phyloP scores from a whole-genome alignment of 2,329 filamentous ascomycete species.

The Cladosporium sphaerospermum region DNA sequence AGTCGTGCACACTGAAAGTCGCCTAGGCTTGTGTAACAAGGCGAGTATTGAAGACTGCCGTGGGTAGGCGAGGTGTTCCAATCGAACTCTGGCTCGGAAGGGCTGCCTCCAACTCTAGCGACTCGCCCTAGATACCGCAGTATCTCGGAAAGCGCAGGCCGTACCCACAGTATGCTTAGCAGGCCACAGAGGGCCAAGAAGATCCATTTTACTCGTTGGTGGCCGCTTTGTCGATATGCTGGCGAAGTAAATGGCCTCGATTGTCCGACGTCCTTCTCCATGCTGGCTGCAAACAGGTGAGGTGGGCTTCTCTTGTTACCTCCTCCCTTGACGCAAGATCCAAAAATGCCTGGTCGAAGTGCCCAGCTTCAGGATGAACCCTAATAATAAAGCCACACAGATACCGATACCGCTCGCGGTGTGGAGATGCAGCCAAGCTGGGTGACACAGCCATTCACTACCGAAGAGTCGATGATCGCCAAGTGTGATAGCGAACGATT shows the following conservation, averaged over 20 bases:
- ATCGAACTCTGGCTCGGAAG: conserved; percentile 10
- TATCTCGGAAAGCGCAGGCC: no score
- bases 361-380: neutral
- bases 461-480: no score
- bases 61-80: conserved; percentile 12
- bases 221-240: neutral
- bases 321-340: neutral
- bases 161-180: neutral
- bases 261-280: neutral
- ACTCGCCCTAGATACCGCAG: no score
- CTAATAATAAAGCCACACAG: neutral
- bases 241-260: neutral
- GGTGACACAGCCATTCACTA: no score
- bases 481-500: no score
- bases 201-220: neutral
- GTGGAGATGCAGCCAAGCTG: neutral
- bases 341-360: neutral
- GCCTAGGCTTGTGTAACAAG: conserved; percentile 34
- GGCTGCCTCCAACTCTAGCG: no score
- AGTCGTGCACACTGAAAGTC: conserved; percentile 44
- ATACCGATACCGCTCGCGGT: neutral
- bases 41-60: conserved; percentile 15
- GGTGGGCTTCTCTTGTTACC: no score
- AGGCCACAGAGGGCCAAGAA: neutral
- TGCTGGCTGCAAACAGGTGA: neutral